Evolutionary conservation across 441 rosid genomes (phyloP).

Genomic region (Adansonia gregorii): DNA sequence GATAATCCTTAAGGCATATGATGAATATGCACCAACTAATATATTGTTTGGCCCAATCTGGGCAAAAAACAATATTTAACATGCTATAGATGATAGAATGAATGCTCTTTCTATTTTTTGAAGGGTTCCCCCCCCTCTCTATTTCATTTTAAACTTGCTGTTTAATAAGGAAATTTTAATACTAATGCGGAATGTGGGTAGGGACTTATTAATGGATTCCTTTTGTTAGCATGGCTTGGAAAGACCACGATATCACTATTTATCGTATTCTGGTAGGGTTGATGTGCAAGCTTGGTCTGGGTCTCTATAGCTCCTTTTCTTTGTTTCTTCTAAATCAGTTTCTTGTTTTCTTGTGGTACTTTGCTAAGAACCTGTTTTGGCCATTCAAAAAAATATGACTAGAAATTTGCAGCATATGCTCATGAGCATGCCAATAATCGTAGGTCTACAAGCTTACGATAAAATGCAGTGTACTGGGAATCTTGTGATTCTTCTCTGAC

Average conservation of each 20-base stretch:
- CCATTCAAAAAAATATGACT: not conserved
- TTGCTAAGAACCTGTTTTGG: not conserved
- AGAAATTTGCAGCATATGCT: not conserved
- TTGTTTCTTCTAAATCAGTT: conserved; percentile 13
- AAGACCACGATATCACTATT: not conserved
- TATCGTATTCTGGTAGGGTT: not conserved
- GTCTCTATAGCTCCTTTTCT: not conserved
- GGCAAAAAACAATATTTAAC: not conserved
- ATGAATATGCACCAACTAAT: not conserved
- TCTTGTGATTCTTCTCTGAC: not conserved
- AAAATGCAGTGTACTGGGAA: not conserved
- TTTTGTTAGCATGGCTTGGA: not conserved
- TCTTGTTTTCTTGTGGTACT: conserved; percentile 16
- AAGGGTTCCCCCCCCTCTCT: not conserved
- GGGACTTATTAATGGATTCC: conserved; percentile 12
- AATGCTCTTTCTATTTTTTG: not conserved
- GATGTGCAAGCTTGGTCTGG: not conserved
- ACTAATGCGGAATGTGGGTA: not conserved
- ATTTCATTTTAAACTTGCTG: conserved; percentile 3
- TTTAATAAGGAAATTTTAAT: not conserved
- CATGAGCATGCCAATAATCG: not conserved
- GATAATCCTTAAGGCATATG: not conserved
- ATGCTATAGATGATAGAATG: not conserved
- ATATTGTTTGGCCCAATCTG: not conserved
- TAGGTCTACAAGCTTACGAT: not conserved